phyloP scores from a whole-genome alignment of 352 stramenopile species.

The Blastocystis sp. region DNA sequence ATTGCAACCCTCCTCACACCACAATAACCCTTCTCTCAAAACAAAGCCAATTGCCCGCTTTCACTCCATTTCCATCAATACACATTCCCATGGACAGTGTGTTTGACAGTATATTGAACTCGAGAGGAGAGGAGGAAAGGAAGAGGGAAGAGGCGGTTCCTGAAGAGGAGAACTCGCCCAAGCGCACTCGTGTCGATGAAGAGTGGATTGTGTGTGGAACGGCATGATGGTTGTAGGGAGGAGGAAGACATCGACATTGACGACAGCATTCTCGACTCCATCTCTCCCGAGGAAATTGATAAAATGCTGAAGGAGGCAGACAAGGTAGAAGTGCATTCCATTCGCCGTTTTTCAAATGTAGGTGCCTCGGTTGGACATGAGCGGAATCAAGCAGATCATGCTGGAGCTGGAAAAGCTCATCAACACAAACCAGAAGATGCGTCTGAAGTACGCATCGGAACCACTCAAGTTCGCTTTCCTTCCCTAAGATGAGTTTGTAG shows the following conservation, averaged over 20 bases:
- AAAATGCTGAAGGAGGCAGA: constrained; percentile 53
- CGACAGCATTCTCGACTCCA: constrained; percentile 8
- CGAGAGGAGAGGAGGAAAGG: background rate
- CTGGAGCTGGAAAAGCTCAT: constrained; percentile 35
- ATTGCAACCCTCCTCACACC: too few relatives aligned
- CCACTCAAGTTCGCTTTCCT: constrained; percentile 4
- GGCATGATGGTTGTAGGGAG: background rate
- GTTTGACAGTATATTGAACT: constrained; percentile 67
- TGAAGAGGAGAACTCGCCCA: background rate
- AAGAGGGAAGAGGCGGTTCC: constrained; percentile 5
- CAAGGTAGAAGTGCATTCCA: constrained; percentile 20
- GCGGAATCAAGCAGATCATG: constrained; percentile 35
- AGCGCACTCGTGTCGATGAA: constrained; percentile 15
- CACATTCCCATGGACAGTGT: constrained; percentile 15
- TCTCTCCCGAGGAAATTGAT: constrained; percentile 47
- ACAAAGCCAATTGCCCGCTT: too few relatives aligned
- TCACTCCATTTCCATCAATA: too few relatives aligned
- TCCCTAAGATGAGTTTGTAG: constrained; percentile 2
- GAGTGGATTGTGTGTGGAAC: background rate
- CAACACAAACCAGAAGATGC: constrained; percentile 51
- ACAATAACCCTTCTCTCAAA: too few relatives aligned
- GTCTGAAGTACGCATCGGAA: constrained; percentile 55
- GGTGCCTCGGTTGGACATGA: constrained; percentile 37
- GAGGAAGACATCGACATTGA: constrained; percentile 42
- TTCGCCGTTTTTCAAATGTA: background rate